A percentile compares a stretch with the other conserved stretches of the same genome.
These are phyloP conservation scores for Boletellus deceptivus DNA, from an alignment of 1,284 basidiomycete species.

Conservation along the genomic window DNA sequence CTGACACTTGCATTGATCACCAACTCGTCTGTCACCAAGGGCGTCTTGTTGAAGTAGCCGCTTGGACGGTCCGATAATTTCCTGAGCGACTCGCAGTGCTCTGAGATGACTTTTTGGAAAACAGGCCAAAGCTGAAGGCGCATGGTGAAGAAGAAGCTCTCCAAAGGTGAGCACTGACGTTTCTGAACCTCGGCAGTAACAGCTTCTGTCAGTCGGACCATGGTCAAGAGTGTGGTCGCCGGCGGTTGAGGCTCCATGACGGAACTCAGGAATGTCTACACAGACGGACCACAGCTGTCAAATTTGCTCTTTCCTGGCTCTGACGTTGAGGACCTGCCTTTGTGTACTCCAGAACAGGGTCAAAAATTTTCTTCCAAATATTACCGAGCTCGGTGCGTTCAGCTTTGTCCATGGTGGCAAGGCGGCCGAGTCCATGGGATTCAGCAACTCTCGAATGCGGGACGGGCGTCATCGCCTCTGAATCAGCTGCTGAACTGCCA, in stretches of 20 bases:
- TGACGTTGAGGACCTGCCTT: constrained; percentile 47
- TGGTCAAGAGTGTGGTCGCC: constrained; percentile 74
- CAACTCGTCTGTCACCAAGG: constrained; percentile 65
- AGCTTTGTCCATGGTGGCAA: constrained; percentile 47
- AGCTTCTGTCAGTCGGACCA: constrained; percentile 85
- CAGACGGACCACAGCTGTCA: background rate
- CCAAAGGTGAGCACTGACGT: constrained; percentile 74
- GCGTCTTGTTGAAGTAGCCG: constrained; percentile 64
- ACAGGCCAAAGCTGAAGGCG: constrained; percentile 87
- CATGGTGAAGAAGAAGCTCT: constrained; percentile 75
- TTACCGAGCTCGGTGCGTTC: constrained; percentile 56
- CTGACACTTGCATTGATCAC: constrained; percentile 55
- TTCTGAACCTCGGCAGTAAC: constrained; percentile 71
- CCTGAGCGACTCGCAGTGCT: constrained; percentile 77
- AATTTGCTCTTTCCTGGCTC: background rate
- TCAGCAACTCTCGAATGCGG: constrained; percentile 6
- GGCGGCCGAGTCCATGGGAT: constrained; percentile 24
- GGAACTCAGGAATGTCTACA: constrained; percentile 65
- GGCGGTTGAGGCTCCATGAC: constrained; percentile 70
- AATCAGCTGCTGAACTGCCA: constrained; percentile 39
- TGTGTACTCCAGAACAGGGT: constrained; percentile 82
- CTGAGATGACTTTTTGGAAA: constrained; percentile 86
- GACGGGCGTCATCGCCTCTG: constrained; percentile 36
- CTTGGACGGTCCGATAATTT: constrained; percentile 68
- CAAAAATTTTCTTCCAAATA: constrained; percentile 90